Base-by-base conservation (phyloP, 2,329 filamentous ascomycete species). In the Paecilomyces niveus region DNA sequence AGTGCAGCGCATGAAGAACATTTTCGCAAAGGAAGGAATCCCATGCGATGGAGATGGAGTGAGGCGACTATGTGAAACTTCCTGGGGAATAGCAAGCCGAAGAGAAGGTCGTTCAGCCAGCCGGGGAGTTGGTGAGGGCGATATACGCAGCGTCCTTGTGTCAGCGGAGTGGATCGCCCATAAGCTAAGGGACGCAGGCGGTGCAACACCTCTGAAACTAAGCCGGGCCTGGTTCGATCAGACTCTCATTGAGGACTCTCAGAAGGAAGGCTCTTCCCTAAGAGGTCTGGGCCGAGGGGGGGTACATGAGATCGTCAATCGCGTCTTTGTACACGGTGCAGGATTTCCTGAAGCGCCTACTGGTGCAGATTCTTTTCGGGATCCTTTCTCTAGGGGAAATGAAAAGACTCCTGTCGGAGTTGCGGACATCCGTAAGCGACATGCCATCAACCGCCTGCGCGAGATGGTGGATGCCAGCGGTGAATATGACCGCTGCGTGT, bases 1-100 rank as follows among this genome's bases (percentile, higher is more conserved):
- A 2, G 87, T 96, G 3, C 81, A 83, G 7, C 86, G 94, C 13
- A 81, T 97, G 68, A 92, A 92, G 70, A 78, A 80, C 1, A 88
- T 99, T 0, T 97, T 99, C 64, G 86, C 90, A 59, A 92, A 89
- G 65, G 94, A 99, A 75, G 89, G 89, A 1, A 90, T 99, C 15
- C 83, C 87, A 0, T 94, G 89, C 64, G 94, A 99, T 66, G 88
- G 86, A 59, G 94, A 97, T 67, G 94, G 91, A 1, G 90, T 94
- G 3, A 84, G 94, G 63, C 89, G 80, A 53, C 76, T 87, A 3
- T 87, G 85, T 61, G 85, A 87, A 74, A 83, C 83, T 35, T 81
- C 83, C 8, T 88, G 85, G 85, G 85, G 85, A n/a, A 76, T 87
- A 58, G 81, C 78, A 58, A 82, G 78, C 59, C 80, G 80, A 59